These are phyloP conservation scores for Hortiboletus campestris DNA, from an alignment of 768 basidiomycete genomes.

Conservation along the genomic window DNA sequence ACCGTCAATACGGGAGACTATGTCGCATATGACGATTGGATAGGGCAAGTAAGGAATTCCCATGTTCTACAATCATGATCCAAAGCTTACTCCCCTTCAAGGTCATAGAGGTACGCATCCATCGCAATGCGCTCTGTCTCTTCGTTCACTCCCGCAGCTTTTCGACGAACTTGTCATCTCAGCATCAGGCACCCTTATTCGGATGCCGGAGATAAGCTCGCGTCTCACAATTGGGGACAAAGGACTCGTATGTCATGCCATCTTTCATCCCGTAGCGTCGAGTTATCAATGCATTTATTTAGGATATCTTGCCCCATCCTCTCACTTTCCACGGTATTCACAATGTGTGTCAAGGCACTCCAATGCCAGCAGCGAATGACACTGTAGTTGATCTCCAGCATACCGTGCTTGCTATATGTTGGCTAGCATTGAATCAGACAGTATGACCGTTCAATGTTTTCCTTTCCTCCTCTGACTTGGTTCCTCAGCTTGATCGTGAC, in stretches of 20 bases:
- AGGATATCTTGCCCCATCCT: constrained; percentile 69
- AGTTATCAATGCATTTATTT: constrained; percentile 3
- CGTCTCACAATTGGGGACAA: constrained; percentile 73
- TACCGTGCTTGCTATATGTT: constrained; percentile 75
- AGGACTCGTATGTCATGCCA: constrained; percentile 52
- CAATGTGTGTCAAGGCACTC: constrained; percentile 44
- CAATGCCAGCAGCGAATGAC: constrained; percentile 45
- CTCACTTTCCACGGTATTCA: constrained; percentile 46
- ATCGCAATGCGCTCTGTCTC: background rate
- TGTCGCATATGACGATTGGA: constrained; percentile 81
- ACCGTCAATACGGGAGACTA: constrained; percentile 78
- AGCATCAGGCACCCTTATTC: constrained; percentile 62
- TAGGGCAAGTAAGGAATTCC: constrained; percentile 70
- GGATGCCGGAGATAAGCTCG: constrained; percentile 75
- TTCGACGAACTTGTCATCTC: constrained; percentile 82
- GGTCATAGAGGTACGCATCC: constrained; percentile 69
- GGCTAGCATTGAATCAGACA: constrained; percentile 86
- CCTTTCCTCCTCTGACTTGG: constrained; percentile 1
- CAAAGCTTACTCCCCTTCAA: constrained; percentile 28
- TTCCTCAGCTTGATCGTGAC: constrained; percentile 54
- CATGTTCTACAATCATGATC: constrained; percentile 5
- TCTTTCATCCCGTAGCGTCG: background rate
- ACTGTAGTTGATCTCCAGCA: constrained; percentile 73
- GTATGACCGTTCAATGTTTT: constrained; percentile 39
- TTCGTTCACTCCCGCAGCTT: constrained; percentile 46